Evolutionary conservation across 768 basidiomycete genomes (phyloP).

Genomic region (Lactifluus echinatus): DNA sequence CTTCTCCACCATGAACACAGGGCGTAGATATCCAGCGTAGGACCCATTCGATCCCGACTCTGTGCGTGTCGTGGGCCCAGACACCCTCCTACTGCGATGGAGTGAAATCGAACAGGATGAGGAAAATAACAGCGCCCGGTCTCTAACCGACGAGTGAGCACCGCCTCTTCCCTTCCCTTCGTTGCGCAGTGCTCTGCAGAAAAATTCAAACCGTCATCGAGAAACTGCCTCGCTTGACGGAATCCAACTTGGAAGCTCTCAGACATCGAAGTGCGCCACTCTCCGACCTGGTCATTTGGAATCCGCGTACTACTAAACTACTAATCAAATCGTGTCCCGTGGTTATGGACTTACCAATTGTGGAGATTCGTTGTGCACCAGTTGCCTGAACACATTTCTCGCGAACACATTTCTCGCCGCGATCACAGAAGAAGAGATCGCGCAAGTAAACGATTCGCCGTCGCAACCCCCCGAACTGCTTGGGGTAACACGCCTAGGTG

Average conservation of each 20-base stretch:
- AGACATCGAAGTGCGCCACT: slow-evolving; percentile 38
- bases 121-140: background rate
- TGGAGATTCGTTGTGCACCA: slow-evolving; percentile 62
- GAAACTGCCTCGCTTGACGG: slow-evolving; percentile 42
- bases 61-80: background rate
- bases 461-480: slow-evolving; percentile 60
- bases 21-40: background rate
- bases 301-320: no score
- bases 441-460: slow-evolving; percentile 69
- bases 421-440: slow-evolving; percentile 67
- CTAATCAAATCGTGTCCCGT: no score
- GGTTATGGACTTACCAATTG: background rate
- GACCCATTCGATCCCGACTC: background rate
- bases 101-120: background rate
- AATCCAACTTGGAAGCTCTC: slow-evolving; percentile 38
- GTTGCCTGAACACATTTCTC: slow-evolving; percentile 64
- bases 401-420: slow-evolving; percentile 58
- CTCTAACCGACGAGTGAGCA: background rate
- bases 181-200: no score
- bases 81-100: background rate
- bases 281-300: background rate
- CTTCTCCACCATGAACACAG: background rate
- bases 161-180: no score
- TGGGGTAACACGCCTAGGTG: slow-evolving; percentile 53
- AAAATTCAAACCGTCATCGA: slow-evolving; percentile 34